Evolutionary conservation across 2,329 filamentous ascomycete genomes (phyloP).

Genomic region (Pseudopithomyces maydicus): DNA sequence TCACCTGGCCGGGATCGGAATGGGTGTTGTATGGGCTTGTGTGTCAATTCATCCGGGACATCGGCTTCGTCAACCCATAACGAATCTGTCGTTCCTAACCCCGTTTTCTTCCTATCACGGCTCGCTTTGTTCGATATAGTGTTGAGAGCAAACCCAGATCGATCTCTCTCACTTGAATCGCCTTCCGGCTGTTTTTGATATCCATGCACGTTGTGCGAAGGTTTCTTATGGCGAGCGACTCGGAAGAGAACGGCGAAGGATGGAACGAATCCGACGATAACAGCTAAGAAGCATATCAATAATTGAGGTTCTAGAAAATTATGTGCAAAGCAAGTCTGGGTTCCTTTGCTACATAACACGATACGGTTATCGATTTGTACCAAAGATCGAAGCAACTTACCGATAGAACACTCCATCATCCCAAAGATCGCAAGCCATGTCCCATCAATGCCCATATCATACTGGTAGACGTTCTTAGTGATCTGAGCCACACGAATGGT

Average conservation of each 20-base stretch:
- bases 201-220: constrained; percentile 6
- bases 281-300: constrained; percentile 11
- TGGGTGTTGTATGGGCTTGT: not conserved
- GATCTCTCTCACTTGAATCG: not conserved
- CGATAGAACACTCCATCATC: constrained; percentile 39
- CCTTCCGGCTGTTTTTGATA: constrained; percentile 2
- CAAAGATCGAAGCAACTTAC: constrained; percentile 7
- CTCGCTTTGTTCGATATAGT: not conserved
- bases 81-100: not conserved
- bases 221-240: constrained; percentile 1
- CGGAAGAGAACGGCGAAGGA: constrained; percentile 19
- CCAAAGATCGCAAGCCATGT: constrained; percentile 43
- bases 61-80: not conserved
- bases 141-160: not conserved
- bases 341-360: too few relatives aligned
- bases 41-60: not conserved
- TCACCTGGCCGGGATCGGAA: not conserved
- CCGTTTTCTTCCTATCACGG: not conserved
- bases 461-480: constrained; percentile 27
- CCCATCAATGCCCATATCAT: constrained; percentile 25
- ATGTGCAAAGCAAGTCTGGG: too few relatives aligned
- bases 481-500: constrained; percentile 34
- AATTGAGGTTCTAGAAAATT: not conserved
- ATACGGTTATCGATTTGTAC: too few relatives aligned
- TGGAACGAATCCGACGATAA: constrained; percentile 22